Percentiles rank a stretch among this genome's conserved stretches.
Conservation (phyloP, 768 basidiomycete species). For the Boletus pseudo-olivaceus region DNA sequence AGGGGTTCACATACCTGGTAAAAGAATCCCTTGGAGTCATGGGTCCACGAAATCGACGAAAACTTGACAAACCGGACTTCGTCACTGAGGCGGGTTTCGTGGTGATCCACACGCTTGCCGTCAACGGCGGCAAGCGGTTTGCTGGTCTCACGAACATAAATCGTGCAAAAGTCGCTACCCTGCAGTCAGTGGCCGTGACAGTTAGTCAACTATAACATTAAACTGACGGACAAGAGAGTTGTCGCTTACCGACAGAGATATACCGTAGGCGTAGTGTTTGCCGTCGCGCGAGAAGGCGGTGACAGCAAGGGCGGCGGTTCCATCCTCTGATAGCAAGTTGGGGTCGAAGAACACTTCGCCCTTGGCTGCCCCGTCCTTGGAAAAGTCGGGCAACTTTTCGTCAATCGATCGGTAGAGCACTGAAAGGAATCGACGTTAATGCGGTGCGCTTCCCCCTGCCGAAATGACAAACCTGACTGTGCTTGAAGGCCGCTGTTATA, state of each 20-base stretch:
- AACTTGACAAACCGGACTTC: constrained; percentile 77
- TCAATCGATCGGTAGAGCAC: constrained; percentile 62
- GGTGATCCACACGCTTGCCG: constrained; percentile 38
- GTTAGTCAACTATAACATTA: constrained; percentile 1
- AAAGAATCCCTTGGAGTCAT: constrained; percentile 80
- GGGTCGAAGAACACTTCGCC: constrained; percentile 82
- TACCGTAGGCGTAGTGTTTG: constrained; percentile 72
- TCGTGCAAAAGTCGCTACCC: constrained; percentile 72
- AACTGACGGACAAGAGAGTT: background rate
- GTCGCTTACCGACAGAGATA: constrained; percentile 61
- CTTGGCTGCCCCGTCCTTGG: constrained; percentile 38
- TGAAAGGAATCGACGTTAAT: constrained; percentile 19
- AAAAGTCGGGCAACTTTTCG: constrained; percentile 51
- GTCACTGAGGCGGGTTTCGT: constrained; percentile 56
- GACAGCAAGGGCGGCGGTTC: constrained; percentile 59
- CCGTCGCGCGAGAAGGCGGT: constrained; percentile 63
- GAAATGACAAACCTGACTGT: constrained; percentile 42
- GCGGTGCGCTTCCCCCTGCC: background rate
- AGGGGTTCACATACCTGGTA: constrained; percentile 51
- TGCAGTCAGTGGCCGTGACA: constrained; percentile 22
- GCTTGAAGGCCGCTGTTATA: constrained; percentile 76
- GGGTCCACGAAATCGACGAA: constrained; percentile 67
- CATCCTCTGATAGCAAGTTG: constrained; percentile 69
- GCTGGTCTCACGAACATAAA: constrained; percentile 63
- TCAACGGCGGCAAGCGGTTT: constrained; percentile 49